Conservation (phyloP, 495 filamentous ascomycete species). For the Viridothelium virens region DNA sequence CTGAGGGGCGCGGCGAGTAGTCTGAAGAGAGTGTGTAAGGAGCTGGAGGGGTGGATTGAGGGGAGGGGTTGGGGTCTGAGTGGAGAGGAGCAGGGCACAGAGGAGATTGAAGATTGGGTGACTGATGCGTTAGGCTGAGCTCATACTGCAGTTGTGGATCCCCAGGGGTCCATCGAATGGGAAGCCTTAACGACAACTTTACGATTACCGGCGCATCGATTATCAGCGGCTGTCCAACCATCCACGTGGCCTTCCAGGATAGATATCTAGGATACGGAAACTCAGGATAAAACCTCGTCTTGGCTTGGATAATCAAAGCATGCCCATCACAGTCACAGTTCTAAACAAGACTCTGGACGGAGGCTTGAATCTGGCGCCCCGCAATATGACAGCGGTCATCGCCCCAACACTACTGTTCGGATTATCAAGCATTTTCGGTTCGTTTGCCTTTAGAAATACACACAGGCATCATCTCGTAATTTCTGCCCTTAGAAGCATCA, state of each 20-base stretch:
- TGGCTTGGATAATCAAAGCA: too few species aligned
- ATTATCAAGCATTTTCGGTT: too few species aligned
- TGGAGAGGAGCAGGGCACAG: constrained; percentile 43
- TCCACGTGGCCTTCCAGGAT: neutral
- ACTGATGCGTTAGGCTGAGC: neutral
- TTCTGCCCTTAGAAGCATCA: neutral
- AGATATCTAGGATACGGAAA: neutral
- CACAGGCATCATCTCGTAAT: neutral
- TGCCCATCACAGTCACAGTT: too few species aligned
- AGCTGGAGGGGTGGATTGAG: constrained; percentile 54
- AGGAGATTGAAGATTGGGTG: constrained; percentile 2
- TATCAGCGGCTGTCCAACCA: neutral
- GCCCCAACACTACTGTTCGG: too few species aligned
- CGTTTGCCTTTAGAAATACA: too few species aligned
- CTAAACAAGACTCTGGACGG: too few species aligned
- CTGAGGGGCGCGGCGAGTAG: constrained; percentile 78
- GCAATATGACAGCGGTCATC: too few species aligned
- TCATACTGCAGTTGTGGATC: neutral
- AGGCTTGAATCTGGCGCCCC: too few species aligned
- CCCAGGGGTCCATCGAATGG: neutral
- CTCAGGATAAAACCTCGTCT: too few species aligned
- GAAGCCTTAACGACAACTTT: neutral
- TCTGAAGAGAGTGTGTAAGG: constrained; percentile 74
- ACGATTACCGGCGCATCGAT: neutral
- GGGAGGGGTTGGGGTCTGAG: constrained; percentile 56